These are phyloP conservation scores for Drosera capensis DNA, from an alignment of 148 eudicot genomes.

Conservation along the genomic window DNA sequence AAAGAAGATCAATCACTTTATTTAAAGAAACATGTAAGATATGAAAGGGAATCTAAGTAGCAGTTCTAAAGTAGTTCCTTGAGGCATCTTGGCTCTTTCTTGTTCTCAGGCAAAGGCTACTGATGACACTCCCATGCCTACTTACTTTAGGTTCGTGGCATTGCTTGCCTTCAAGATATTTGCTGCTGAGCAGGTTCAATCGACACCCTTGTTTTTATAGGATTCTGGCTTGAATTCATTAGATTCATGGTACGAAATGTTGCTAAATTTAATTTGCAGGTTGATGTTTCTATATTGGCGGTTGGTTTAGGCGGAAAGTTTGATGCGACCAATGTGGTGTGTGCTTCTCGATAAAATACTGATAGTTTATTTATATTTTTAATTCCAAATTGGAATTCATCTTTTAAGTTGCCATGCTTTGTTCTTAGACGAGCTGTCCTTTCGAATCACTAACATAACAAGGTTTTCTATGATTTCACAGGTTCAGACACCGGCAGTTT, in stretches of 20 bases:
- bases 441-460: slow-evolving; percentile 3
- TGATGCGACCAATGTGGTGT: slow-evolving; percentile 97
- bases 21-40: too few species aligned
- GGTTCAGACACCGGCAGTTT: slow-evolving; percentile 81
- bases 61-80: too few species aligned
- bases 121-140: slow-evolving; percentile 81
- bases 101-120: slow-evolving; percentile 37
- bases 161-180: slow-evolving; percentile 97
- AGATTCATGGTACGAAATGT: background rate
- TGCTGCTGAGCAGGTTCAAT: slow-evolving; percentile 61
- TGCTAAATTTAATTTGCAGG: slow-evolving; percentile 41
- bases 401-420: too few species aligned
- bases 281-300: slow-evolving; percentile 91
- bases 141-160: slow-evolving; percentile 90
- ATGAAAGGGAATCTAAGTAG: too few species aligned
- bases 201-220: background rate
- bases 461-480: slow-evolving; percentile 20
- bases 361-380: too few species aligned
- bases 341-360: too few species aligned
- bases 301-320: slow-evolving; percentile 96
- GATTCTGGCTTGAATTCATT: too few species aligned
- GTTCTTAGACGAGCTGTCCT: too few species aligned
- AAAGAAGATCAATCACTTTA: too few species aligned
- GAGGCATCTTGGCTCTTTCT: background rate
- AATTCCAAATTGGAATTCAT: too few species aligned